Evolutionary conservation across 2,329 filamentous ascomycete species (phyloP).

Genomic region (Juglanconis oblonga): DNA sequence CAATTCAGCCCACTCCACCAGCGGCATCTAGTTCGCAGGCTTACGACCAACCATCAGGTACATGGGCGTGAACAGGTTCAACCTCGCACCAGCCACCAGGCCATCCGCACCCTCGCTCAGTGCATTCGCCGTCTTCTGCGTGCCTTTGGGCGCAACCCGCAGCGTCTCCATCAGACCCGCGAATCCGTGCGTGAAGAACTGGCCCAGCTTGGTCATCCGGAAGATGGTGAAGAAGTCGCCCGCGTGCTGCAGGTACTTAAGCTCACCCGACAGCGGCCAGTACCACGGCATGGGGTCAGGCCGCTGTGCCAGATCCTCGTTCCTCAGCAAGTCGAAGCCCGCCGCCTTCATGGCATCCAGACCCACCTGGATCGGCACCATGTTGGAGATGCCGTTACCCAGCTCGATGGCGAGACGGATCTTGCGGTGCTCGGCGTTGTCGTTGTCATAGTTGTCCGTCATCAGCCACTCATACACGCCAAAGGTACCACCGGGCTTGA

Average conservation of each 20-base stretch:
- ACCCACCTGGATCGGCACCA: constrained; percentile 84
- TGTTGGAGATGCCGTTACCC: constrained; percentile 95
- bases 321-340: constrained; percentile 77
- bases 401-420: constrained; percentile 94
- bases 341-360: constrained; percentile 79
- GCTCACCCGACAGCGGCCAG: constrained; percentile 83
- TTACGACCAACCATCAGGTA: constrained; percentile 95
- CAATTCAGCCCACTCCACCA: neutral
- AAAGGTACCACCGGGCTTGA: constrained; percentile 94
- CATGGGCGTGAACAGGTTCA: constrained; percentile 98
- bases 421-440: constrained; percentile 79
- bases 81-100: constrained; percentile 78
- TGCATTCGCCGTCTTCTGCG: constrained; percentile 92
- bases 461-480: constrained; percentile 99
- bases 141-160: constrained; percentile 74
- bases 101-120: constrained; percentile 78
- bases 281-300: constrained; percentile 84
- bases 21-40: constrained; percentile 47
- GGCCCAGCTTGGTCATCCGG: constrained; percentile 84
- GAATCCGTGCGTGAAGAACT: constrained; percentile 71
- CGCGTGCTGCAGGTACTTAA: constrained; percentile 76
- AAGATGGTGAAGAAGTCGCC: constrained; percentile 80
- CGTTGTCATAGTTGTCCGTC: constrained; percentile 92
- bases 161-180: constrained; percentile 74
- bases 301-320: constrained; percentile 83